These are phyloP conservation scores for Phytophthora multivora DNA, from an alignment of 352 stramenopile species.

Conservation along the genomic window DNA sequence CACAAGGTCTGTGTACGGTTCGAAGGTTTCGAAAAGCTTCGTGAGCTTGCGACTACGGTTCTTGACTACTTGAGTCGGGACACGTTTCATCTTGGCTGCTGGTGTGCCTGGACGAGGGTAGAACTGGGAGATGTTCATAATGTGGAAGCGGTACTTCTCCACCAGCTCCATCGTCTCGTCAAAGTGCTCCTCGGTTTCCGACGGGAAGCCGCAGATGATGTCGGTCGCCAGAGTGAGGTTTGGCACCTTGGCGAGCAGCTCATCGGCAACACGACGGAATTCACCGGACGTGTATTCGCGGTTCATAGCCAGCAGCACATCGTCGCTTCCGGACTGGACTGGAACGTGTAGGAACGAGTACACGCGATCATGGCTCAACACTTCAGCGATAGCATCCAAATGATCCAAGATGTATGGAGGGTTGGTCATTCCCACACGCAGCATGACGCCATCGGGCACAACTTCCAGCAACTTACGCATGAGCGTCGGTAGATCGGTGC, in stretches of 20 bases:
- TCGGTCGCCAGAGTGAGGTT: conserved; percentile 90
- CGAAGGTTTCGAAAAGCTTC: conserved; percentile 85
- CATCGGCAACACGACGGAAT: conserved; percentile 79
- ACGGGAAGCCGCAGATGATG: conserved; percentile 93
- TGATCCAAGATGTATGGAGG: conserved; percentile 92
- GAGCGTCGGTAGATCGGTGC: conserved; percentile 75
- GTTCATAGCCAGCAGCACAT: conserved; percentile 91
- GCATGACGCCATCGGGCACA: conserved; percentile 80
- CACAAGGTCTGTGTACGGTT: conserved; percentile 78
- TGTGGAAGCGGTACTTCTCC: conserved; percentile 88
- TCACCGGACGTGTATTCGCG: conserved; percentile 89
- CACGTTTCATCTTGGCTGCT: conserved; percentile 89
- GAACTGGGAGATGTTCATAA: conserved; percentile 95
- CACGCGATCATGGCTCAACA: conserved; percentile 82
- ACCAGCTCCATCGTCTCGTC: conserved; percentile 88
- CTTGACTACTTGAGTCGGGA: conserved; percentile 90
- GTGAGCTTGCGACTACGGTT: conserved; percentile 85
- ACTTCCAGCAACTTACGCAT: conserved; percentile 71
- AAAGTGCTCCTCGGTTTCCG: conserved; percentile 90
- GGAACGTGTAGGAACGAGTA: conserved; percentile 93
- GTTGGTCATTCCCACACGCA: conserved; percentile 94
- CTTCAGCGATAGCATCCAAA: conserved; percentile 79
- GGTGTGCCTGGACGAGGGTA: conserved; percentile 92
- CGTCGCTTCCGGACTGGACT: conserved; percentile 89
- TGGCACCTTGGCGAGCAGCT: conserved; percentile 75